Base-by-base conservation (phyloP, 345 rosid species). In the Acer campestre region DNA sequence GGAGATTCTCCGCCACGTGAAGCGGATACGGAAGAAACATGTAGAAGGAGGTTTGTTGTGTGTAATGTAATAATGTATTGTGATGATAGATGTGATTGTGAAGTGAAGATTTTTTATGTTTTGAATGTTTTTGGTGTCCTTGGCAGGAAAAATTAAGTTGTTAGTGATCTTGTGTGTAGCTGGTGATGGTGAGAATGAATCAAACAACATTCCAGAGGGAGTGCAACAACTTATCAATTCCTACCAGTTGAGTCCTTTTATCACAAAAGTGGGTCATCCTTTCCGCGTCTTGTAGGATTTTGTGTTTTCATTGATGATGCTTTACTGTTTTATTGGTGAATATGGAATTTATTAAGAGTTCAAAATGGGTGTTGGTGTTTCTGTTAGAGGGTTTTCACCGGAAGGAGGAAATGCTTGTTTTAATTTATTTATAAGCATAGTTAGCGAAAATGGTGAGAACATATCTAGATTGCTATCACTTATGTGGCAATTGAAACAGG, bases 211-310 rank as follows among this genome's bases (percentile, higher is more conserved):
- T 61, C 88, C 92, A 13, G 70, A 55, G n/a, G 85, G 83, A 75
- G 78, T 93, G 64, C 84, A 77, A 70, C 89, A 90, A 75, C 85
- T 95, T 49, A 77, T 89, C 16, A 75, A 82, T 77, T 87, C 92
- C 71, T 84, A 89, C 84, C 89, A 90, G 84, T 89, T 95, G 92
- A 85, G 90, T 90, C 89, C 93, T 85, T 92, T 92, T 84, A 76
- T 87, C 69, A 81, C 92, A 74, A 77, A 95, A 88, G 94, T 92
- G 84, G 81, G 97, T 89, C 77, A 31, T 78, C 70, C 74, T 77
- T 62, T 82, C 82, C 12, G 38, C 12, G 44, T 75, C 77, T 65
- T 20, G 18, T 51, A 12, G 0, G 1, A 29, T 64, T 63, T 64
- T 42, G 18, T 44, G 12, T 61, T 8, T 46, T 4, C 1, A 2